A percentile compares a stretch with the other conserved stretches of the same genome.
These are phyloP conservation scores for Hygrocybe coccinea DNA, from an alignment of 768 basidiomycete genomes.

Conservation along the genomic window DNA sequence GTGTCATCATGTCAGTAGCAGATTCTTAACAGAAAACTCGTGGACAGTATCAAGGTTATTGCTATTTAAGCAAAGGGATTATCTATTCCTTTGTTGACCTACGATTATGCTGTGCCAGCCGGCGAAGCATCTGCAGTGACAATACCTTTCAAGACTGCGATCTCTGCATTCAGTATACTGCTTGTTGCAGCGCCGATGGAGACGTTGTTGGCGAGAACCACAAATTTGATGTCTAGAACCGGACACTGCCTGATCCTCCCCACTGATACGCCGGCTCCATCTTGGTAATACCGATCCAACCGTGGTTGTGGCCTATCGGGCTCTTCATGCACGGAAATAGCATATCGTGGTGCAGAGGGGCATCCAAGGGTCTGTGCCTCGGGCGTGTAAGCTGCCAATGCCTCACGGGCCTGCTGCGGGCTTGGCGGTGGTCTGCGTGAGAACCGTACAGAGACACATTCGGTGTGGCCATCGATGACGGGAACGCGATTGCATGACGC, in stretches of 20 bases:
- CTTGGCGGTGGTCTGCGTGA: constrained; percentile 72
- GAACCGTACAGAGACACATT: constrained; percentile 86
- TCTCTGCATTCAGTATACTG: constrained; percentile 93
- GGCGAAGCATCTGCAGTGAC: constrained; percentile 2
- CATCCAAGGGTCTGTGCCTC: constrained; percentile 71
- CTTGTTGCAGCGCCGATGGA: constrained; percentile 95
- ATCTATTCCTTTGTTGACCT: background rate
- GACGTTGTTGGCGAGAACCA: constrained; percentile 89
- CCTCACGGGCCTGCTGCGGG: constrained; percentile 82
- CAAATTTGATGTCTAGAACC: constrained; percentile 94
- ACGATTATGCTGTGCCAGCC: background rate
- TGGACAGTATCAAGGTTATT: too few species aligned
- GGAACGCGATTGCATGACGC: constrained; percentile 94
- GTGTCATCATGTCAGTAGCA: too few species aligned
- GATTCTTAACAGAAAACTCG: too few species aligned
- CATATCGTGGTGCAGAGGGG: constrained; percentile 79
- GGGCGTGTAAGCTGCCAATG: constrained; percentile 65
- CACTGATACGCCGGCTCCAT: constrained; percentile 87
- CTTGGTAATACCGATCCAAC: constrained; percentile 83
- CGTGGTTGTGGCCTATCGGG: constrained; percentile 91
- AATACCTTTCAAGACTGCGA: constrained; percentile 78
- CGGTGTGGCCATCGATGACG: constrained; percentile 92
- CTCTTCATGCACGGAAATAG: constrained; percentile 90
- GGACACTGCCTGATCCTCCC: constrained; percentile 86
- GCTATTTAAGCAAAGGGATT: too few species aligned